phyloP scores from a whole-genome alignment of 208 protist species.

The Willaertia magna region DNA sequence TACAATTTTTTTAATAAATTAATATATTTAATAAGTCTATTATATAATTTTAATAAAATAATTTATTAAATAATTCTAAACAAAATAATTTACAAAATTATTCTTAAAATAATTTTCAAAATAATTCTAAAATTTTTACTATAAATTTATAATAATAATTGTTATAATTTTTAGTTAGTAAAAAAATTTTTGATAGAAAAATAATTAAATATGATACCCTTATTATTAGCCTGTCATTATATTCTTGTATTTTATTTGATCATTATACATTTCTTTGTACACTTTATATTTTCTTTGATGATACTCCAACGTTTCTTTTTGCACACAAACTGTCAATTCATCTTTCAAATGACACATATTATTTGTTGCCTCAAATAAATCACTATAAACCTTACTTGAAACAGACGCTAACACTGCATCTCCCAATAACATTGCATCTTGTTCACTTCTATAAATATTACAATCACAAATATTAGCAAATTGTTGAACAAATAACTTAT shows the following conservation, averaged over 20 bases:
- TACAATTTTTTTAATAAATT: too few relatives aligned
- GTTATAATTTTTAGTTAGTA: too few relatives aligned
- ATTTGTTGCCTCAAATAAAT: neutral
- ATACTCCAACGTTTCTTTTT: neutral
- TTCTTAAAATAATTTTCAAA: too few relatives aligned
- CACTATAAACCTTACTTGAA: neutral
- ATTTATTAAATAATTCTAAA: too few relatives aligned
- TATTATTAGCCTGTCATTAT: too few relatives aligned
- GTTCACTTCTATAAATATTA: neutral
- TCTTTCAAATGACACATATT: neutral
- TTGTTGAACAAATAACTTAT: slow-evolving; percentile 22
- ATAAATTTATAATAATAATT: too few relatives aligned
- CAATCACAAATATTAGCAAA: slow-evolving; percentile 1
- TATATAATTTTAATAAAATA: too few relatives aligned
- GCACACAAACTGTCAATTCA: neutral
- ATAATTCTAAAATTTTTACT: too few relatives aligned
- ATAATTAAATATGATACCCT: too few relatives aligned
- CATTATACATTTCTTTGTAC: slow-evolving; percentile 17
- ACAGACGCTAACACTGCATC: slow-evolving; percentile 12
- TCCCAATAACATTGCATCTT: slow-evolving; percentile 18
- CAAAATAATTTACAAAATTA: too few relatives aligned
- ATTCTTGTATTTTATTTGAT: slow-evolving; percentile 19
- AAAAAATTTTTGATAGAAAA: too few relatives aligned
- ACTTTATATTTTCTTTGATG: slow-evolving; percentile 18
- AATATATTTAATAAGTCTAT: too few relatives aligned